Conservation (phyloP, 305 asterid species). For the Fraxinus xanthoxyloides region DNA sequence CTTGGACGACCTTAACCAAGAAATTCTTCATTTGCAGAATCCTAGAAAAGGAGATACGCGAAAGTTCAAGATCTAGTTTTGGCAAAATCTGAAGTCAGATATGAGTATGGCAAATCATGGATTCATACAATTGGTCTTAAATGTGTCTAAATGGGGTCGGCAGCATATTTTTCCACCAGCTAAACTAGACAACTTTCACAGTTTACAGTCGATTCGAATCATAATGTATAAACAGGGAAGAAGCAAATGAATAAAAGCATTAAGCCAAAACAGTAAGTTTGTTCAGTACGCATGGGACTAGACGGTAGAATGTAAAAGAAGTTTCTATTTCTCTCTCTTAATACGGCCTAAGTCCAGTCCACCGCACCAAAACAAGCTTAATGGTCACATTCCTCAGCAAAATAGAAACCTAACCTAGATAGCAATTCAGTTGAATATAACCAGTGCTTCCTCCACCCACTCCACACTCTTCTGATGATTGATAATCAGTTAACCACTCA, state of each 20-base stretch:
- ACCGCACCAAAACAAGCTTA: not conserved
- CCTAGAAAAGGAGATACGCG: constrained; percentile 22
- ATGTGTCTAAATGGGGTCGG: not conserved
- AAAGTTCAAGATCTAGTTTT: constrained; percentile 7
- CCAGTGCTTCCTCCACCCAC: not conserved
- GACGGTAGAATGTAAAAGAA: not conserved
- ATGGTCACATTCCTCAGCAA: not conserved
- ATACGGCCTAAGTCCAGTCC: not conserved
- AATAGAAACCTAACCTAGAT: not conserved
- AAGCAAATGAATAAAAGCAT: not conserved
- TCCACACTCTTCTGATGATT: not conserved
- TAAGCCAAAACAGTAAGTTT: not conserved
- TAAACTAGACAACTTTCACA: not conserved
- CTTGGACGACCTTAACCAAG: constrained; percentile 14
- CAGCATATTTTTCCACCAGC: not conserved
- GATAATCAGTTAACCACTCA: not conserved
- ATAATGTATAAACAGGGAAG: not conserved
- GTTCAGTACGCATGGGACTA: not conserved
- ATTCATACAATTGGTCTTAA: not conserved
- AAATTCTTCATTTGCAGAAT: constrained; percentile 18
- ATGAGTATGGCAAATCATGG: not conserved
- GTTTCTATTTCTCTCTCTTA: not conserved
- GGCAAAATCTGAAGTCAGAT: not conserved
- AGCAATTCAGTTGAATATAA: not conserved
- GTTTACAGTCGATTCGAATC: not conserved